These are phyloP conservation scores for Kazachstania kunashirensis DNA, from an alignment of 805 yeast genomes.

Conservation along the genomic window DNA sequence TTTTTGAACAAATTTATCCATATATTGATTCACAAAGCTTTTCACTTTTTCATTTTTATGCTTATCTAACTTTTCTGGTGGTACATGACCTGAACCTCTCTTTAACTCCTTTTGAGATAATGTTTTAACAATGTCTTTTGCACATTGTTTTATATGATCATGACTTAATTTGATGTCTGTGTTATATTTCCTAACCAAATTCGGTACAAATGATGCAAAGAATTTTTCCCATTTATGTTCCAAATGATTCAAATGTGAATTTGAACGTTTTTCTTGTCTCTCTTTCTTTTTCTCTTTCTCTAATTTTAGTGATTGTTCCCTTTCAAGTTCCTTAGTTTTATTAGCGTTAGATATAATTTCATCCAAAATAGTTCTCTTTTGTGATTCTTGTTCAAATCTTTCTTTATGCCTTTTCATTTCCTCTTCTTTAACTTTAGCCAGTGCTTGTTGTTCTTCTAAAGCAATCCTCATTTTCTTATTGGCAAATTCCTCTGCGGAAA, in stretches of 20 bases:
- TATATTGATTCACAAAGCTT: constrained; percentile 49
- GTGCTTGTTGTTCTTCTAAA: constrained; percentile 17
- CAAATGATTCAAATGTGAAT: constrained; percentile 10
- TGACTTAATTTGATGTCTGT: constrained; percentile 46
- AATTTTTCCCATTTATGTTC: constrained; percentile 32
- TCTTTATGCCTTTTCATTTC: constrained; percentile 17
- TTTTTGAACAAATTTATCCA: constrained; percentile 54
- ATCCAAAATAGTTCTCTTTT: constrained; percentile 16
- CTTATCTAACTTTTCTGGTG: constrained; percentile 49
- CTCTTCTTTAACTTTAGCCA: constrained; percentile 19
- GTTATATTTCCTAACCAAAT: constrained; percentile 58
- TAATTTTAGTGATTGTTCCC: constrained; percentile 10
- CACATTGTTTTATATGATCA: constrained; percentile 65
- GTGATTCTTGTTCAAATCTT: constrained; percentile 19
- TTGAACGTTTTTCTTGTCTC: constrained; percentile 13
- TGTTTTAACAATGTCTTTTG: constrained; percentile 63
- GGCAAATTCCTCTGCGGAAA: constrained; percentile 20
- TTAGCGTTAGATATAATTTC: constrained; percentile 16
- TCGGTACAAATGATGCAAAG: constrained; percentile 74
- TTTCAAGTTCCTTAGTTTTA: constrained; percentile 21
- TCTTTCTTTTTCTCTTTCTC: constrained; percentile 19
- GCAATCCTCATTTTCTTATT: constrained; percentile 24
- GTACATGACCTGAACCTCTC: constrained; percentile 27
- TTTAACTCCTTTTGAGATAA: constrained; percentile 58
- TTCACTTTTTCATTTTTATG: constrained; percentile 64